Evolutionary conservation across 1,284 basidiomycete genomes (phyloP), one percentile per base, ranked within the genome.

Genomic region (Ceratobasidium sp.): DNA sequence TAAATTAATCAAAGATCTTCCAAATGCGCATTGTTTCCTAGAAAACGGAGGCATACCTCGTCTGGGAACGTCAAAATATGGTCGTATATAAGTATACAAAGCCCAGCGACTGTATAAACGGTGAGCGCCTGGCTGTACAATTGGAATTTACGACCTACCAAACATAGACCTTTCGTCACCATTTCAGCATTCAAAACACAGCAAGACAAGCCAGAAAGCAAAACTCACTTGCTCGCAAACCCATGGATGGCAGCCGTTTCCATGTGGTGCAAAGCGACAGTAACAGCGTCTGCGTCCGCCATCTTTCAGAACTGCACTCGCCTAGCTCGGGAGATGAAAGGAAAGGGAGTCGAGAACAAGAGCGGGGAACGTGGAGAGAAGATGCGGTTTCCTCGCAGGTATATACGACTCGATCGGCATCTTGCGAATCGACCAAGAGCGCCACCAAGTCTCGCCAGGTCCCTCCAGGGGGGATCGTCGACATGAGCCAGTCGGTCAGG

Each of bases 51-150:
- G 32, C 58, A 26, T 41, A 78, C 69, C 72, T 79, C 78, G 41
- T 77, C 74, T 5, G 45, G 45, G 30, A 79, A 71, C 2, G 78
- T 79, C 30, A 79, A 45, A 30, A 73, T 50, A 52, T 77, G 77
- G 64, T 79, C 78, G 39, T 78, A 79, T 12, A 78, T 39, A 10
- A 78, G 28, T 10, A 74, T 43, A 23, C 71, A 74, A 28, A 77
- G 50, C 14, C 76, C 75, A 39, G 59, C 72, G 36, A 73, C 78
- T 78, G 46, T n/a, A 28, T n/a, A 14, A 26, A 26, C 4, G 26
- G 8, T 50, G 48, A 50, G 48, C 48, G 26, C 23, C 23, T 6
- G 21, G 21, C 26, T 23, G 9, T 45, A 10, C 46, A 28, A 41
- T n/a, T 46, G 48, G 28, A 18, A 10, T 46, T 39, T 26, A n/a